These are phyloP conservation scores for Dentipellis sp. DNA, from an alignment of 768 basidiomycete genomes.

Conservation along the genomic window DNA sequence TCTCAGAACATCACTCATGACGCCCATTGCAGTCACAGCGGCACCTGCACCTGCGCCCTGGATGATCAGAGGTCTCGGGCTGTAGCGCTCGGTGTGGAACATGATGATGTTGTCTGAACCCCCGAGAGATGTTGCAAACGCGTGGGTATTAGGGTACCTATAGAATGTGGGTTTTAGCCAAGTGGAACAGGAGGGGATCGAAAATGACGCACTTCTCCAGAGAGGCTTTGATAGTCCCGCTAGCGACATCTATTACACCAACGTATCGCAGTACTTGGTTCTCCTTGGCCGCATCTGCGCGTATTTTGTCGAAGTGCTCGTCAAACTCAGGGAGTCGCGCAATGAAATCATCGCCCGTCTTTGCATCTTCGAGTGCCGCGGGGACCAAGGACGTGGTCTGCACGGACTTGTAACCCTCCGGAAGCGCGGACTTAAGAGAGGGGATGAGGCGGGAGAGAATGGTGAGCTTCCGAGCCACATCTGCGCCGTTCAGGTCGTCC, in stretches of 20 bases:
- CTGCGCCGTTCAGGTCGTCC: constrained; percentile 93
- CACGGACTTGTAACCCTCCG: constrained; percentile 76
- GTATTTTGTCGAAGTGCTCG: constrained; percentile 60
- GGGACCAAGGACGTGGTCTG: constrained; percentile 84
- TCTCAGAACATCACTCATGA: constrained; percentile 78
- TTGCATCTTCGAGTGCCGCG: constrained; percentile 50
- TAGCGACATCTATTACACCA: constrained; percentile 80
- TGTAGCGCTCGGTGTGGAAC: constrained; percentile 92
- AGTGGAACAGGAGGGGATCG: not conserved
- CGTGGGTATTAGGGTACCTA: constrained; percentile 84
- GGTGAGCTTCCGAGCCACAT: constrained; percentile 94
- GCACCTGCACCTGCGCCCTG: constrained; percentile 98
- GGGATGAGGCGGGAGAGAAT: constrained; percentile 83
- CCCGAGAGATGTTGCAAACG: constrained; percentile 91
- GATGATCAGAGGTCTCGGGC: constrained; percentile 79
- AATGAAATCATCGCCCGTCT: constrained; percentile 79
- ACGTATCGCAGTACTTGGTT: constrained; percentile 90
- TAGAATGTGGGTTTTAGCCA: not conserved
- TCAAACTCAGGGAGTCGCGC: constrained; percentile 76
- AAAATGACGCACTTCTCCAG: constrained; percentile 64
- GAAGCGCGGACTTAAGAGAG: constrained; percentile 40
- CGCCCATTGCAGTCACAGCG: constrained; percentile 97
- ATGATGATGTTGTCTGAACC: constrained; percentile 98
- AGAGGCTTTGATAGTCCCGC: constrained; percentile 72
- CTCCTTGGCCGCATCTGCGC: constrained; percentile 68